phyloP scores from a whole-genome alignment of 352 stramenopile species.

The Pythium aquatile region DNA sequence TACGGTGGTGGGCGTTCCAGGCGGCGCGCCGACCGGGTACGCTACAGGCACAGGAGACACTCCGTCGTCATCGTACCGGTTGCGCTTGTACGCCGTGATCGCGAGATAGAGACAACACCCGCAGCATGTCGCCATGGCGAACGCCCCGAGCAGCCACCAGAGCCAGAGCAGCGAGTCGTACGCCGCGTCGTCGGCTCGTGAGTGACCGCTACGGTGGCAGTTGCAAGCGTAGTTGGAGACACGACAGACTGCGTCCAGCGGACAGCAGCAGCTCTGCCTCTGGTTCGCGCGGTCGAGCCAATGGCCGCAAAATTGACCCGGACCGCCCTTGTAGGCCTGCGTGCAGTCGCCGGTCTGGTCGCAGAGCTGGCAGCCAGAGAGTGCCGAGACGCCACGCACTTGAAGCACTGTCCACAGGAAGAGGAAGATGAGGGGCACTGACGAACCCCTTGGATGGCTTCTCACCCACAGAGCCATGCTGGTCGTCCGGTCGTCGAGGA shows the following conservation, averaged over 20 bases:
- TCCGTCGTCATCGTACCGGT: not conserved
- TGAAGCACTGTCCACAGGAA: slow-evolving; percentile 8
- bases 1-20: not conserved
- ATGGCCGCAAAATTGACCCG: slow-evolving; percentile 51
- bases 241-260: slow-evolving; percentile 37
- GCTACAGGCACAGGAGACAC: slow-evolving; percentile 17
- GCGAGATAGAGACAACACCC: slow-evolving; percentile 21
- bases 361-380: slow-evolving; percentile 52
- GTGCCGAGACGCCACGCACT: slow-evolving; percentile 12
- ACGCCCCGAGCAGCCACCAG: slow-evolving; percentile 39
- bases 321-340: slow-evolving; percentile 30
- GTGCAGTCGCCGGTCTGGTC: slow-evolving; percentile 42
- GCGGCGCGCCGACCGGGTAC: slow-evolving; percentile 12
- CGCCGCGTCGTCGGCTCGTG: slow-evolving; percentile 10
- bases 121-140: slow-evolving; percentile 15
- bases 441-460: slow-evolving; percentile 5
- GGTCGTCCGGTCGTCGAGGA: not conserved
- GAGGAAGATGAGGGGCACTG: slow-evolving; percentile 3
- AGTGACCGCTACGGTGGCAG: slow-evolving; percentile 21
- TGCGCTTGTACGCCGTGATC: not conserved
- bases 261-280: slow-evolving; percentile 48
- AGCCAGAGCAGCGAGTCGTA: slow-evolving; percentile 35
- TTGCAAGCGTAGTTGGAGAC: slow-evolving; percentile 55
- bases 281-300: slow-evolving; percentile 50
- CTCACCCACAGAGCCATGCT: not conserved